Evolutionary conservation across 2,329 filamentous ascomycete genomes (phyloP), one percentile per base, ranked within the genome.

Genomic region (Dendryphion nanum): DNA sequence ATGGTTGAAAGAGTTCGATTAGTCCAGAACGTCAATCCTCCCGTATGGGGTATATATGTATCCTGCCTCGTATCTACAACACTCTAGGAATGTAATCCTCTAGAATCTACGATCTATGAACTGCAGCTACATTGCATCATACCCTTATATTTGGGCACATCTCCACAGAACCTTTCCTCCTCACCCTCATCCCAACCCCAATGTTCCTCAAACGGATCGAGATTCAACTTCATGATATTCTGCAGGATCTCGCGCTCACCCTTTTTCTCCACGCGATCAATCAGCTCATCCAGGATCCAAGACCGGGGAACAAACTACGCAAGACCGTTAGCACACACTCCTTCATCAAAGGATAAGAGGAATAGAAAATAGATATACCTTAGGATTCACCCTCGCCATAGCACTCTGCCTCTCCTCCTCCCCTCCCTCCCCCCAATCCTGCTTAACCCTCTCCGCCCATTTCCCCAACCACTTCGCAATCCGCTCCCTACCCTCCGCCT

Each of bases 41-140:
- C 10, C 18, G 12, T 4, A 19, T 19, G 12, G 10, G 15, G 15
- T 30, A 15, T 30, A 30, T n/a, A 15, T 30, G 16, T 26, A 26
- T 26, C 23, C 23, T 26, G 23, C 23, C n/a, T n/a, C n/a, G 23
- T 26, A n/a, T 8, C 23, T n/a, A 26, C 10, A 26, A 10, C 10
- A 8, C n/a, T 26, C 23, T 26, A 26, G 23, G 3, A 26, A 26
- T 10, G 23, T n/a, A 26, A 8, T 3, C 23, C 23, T 26, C 23
- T 10, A 26, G 23, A 10, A 31, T 31, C 8, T 16, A 10, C 29
- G 29, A 7, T 23, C 30, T 40, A 95, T 17, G 91, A 96, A 63
- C 89, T 95, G 68, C 93, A 98, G 62, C 88, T 95, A 65, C 93
- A 97, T 72, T 96, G 91, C 79, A 95, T 82, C 21, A 86, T 86